phyloP scores from a whole-genome alignment of 306 rosid species.

The Cyclanthera cordifolia region DNA sequence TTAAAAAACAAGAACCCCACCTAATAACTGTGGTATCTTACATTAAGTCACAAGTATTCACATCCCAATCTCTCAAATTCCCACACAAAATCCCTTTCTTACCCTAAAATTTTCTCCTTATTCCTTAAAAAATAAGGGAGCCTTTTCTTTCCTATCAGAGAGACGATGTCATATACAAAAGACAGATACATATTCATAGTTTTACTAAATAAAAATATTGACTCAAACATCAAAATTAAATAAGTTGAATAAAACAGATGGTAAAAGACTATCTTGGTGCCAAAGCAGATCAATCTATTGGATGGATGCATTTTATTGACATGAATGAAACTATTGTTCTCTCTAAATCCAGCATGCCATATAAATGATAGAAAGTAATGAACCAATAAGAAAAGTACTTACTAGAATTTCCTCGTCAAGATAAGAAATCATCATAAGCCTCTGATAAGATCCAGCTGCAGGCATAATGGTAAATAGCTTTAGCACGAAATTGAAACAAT shows the following conservation, averaged over 20 bases:
- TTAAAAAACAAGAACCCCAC: neutral
- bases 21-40: neutral
- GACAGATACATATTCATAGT: neutral
- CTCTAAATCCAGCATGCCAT: neutral
- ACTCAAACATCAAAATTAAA: neutral
- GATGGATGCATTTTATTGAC: neutral
- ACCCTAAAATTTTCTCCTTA: neutral
- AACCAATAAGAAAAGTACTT: slow-evolving; percentile 24
- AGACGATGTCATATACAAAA: neutral
- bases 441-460: slow-evolving; percentile 71
- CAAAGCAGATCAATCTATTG: neutral
- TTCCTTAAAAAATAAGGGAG: neutral
- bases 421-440: slow-evolving; percentile 92
- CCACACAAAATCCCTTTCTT: neutral
- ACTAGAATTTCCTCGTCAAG: slow-evolving; percentile 91
- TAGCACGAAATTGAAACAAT: neutral
- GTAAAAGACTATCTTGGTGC: neutral
- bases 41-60: neutral
- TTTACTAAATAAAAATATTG: neutral
- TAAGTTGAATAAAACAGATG: neutral
- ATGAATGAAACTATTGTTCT: neutral
- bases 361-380: neutral
- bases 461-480: slow-evolving; percentile 15
- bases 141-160: neutral
- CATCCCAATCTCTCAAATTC: neutral